Evolutionary conservation across 2,329 filamentous ascomycete species (phyloP).

Genomic region (Cytospora schulzeri): DNA sequence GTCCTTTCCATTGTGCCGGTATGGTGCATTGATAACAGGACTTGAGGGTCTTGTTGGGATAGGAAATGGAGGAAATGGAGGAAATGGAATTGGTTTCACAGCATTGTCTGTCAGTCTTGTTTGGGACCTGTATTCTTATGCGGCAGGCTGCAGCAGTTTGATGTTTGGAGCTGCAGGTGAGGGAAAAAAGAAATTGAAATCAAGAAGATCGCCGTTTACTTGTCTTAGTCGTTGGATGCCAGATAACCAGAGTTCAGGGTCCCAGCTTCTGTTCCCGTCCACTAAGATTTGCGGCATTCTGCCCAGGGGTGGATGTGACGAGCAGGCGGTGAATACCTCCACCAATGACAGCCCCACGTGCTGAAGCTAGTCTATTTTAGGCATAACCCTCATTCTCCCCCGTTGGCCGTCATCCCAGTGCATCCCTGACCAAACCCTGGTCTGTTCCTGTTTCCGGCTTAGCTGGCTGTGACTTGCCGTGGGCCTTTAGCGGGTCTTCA

Average conservation of each 20-base stretch:
- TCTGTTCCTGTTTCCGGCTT: not conserved
- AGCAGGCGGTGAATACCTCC: not conserved
- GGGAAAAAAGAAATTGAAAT: not conserved
- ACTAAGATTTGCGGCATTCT: not conserved
- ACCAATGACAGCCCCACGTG: not conserved
- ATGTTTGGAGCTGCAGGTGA: not conserved
- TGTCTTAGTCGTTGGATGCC: not conserved
- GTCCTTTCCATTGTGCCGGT: too few relatives aligned
- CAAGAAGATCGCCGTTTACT: not conserved
- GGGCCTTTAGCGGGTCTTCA: not conserved
- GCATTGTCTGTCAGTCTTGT: not conserved
- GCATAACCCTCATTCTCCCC: not conserved
- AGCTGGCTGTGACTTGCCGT: not conserved
- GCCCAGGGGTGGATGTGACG: not conserved
- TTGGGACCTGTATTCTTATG: not conserved
- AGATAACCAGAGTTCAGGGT: not conserved
- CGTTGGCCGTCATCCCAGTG: not conserved
- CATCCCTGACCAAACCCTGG: not conserved
- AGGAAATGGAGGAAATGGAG: too few relatives aligned
- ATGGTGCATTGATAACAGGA: not conserved
- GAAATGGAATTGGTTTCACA: not conserved
- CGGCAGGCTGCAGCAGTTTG: not conserved
- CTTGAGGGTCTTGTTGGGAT: not conserved
- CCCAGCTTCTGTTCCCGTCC: not conserved
- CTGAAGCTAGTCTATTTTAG: not conserved